Evolutionary conservation across 2,329 filamentous ascomycete species (phyloP).

Genomic region (Talaromyces albobiverticillius): DNA sequence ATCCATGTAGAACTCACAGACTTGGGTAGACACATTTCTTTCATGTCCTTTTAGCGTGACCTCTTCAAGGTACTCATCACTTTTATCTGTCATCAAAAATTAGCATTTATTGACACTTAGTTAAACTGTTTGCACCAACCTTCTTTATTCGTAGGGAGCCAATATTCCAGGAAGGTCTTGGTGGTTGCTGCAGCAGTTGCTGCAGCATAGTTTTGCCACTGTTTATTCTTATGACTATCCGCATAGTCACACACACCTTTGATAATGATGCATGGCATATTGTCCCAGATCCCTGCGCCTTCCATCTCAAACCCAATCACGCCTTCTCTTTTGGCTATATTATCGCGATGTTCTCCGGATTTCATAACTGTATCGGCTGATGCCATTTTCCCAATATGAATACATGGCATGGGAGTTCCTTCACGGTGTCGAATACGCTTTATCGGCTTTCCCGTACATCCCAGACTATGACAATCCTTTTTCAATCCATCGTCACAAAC

Average conservation of each 20-base stretch:
- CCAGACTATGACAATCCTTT: background rate
- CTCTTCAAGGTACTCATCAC: too few relatives aligned
- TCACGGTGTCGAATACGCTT: background rate
- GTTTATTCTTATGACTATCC: conserved; percentile 35
- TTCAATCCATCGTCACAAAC: background rate
- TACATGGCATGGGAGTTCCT: background rate
- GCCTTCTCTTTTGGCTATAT: background rate
- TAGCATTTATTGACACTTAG: too few relatives aligned
- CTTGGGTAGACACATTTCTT: too few relatives aligned
- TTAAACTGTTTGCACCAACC: too few relatives aligned
- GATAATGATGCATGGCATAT: conserved; percentile 36
- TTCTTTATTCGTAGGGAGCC: too few relatives aligned
- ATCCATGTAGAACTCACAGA: too few relatives aligned
- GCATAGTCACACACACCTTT: conserved; percentile 39
- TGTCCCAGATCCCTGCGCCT: conserved; percentile 24
- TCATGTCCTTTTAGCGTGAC: too few relatives aligned
- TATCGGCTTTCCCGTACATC: background rate
- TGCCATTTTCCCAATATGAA: conserved; percentile 3
- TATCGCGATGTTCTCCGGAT: background rate
- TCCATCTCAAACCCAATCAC: conserved; percentile 29
- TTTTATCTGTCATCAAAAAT: too few relatives aligned
- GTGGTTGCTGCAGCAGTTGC: conserved; percentile 25
- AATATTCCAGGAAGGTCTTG: conserved; percentile 11
- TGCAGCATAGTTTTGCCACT: conserved; percentile 34
- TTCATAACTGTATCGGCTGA: conserved; percentile 7